Evolutionary conservation across 371 early-diverging fungal species (phyloP), one percentile per base, ranked within the genome.

Genomic region (Mucor sp.): DNA sequence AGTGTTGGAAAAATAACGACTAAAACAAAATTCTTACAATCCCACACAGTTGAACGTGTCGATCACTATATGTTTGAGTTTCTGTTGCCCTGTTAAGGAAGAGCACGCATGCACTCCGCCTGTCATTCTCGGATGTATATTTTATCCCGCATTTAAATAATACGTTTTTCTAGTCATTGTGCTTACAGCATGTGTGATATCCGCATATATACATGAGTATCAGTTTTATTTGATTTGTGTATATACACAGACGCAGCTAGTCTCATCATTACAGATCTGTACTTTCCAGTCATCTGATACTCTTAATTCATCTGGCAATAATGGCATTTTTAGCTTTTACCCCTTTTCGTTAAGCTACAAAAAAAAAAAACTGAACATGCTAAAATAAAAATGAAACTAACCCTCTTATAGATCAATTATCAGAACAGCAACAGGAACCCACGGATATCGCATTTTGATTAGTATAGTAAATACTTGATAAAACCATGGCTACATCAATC

Each of bases 341-440:
- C 53, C 27, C 53, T 53, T 53, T 53, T 53, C 53, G 53, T 53
- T 53, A 53, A 53, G 9, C 53, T 25, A 53, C 15, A 53, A 53
- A 23, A 48, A 37, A 37, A 37, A 37, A 41, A 41, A 53, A 14
- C 27, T 15, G 27, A 53, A 27, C 23, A 53, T 53, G 15, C 53
- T 53, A 53, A 53, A 41, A 41, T 17, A 53, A 48, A 53, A 53
- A 14, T 14, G 23, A 53, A 53, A 53, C 53, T 53, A 53, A 15
- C 12, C 53, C 53, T 53, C 15, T 27, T 53, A 53, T 25, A 25
- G 53, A 27, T 53, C 53, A 23, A 15, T 27, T 53, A 21, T 21
- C 0, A 53, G 53, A 53, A 27, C 12, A 12, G 17, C 5, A 15
- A 17, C 41, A 41, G 41, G 41, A 15, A 53, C 53, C 53, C 53